phyloP scores from a whole-genome alignment of 148 eudicot genomes.

The Talinum fruticosum region DNA sequence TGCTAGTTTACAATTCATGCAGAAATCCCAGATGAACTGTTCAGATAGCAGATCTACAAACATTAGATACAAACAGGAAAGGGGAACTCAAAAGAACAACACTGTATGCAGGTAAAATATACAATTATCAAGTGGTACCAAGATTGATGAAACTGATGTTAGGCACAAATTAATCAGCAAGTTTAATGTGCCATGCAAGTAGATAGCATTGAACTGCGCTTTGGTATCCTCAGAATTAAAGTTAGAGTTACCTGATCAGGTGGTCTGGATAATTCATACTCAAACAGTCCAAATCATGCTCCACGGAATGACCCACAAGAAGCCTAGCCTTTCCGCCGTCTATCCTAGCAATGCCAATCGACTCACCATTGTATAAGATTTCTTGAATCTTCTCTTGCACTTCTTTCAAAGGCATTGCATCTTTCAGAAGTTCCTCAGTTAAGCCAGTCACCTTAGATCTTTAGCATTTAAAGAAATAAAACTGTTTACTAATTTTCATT shows the following conservation, averaged over 20 bases:
- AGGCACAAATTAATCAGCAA: background rate
- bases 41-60: background rate
- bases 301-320: slow-evolving; percentile 76
- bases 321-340: slow-evolving; percentile 65
- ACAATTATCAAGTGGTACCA: background rate
- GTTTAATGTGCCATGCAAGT: background rate
- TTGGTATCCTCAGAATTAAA: background rate
- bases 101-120: background rate
- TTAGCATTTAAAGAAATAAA: slow-evolving; percentile 2
- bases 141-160: background rate
- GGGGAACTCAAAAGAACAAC: background rate
- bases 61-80: background rate
- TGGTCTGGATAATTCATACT: slow-evolving; percentile 59
- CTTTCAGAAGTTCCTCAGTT: slow-evolving; percentile 54
- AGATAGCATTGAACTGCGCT: background rate
- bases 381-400: slow-evolving; percentile 53
- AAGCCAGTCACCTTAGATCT: slow-evolving; percentile 65
- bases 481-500: background rate
- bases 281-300: slow-evolving; percentile 61
- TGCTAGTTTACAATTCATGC: background rate
- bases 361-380: slow-evolving; percentile 65
- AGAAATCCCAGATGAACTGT: background rate
- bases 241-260: slow-evolving; percentile 46
- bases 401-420: slow-evolving; percentile 68
- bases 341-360: slow-evolving; percentile 51